A percentile compares a stretch with the other conserved stretches of the same genome.
These are phyloP conservation scores for Withania somnifera DNA, from an alignment of 305 asterid genomes.

Conservation along the genomic window DNA sequence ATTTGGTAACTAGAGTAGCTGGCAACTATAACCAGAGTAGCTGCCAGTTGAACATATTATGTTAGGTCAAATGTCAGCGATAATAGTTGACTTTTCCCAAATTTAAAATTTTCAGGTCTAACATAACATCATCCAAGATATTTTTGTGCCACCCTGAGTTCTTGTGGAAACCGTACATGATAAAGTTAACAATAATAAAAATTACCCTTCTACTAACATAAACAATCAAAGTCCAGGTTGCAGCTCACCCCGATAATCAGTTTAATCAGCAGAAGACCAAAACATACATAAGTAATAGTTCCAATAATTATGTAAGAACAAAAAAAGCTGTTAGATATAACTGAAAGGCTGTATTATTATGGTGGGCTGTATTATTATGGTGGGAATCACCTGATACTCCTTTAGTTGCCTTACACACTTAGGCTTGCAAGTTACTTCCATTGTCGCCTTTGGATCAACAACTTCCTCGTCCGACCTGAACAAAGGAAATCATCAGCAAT, in stretches of 20 bases:
- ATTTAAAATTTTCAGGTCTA: neutral
- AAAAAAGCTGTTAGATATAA: neutral
- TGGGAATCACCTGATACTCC: slow-evolving; percentile 42
- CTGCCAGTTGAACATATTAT: neutral
- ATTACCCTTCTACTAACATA: neutral
- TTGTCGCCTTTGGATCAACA: slow-evolving; percentile 45
- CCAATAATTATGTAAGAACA: neutral
- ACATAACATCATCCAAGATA: neutral
- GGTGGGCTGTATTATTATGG: neutral
- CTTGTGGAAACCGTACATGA: neutral
- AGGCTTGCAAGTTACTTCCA: slow-evolving; percentile 58
- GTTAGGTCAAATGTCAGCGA: neutral
- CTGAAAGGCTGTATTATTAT: neutral
- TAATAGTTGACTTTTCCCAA: neutral
- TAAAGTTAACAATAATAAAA: neutral
- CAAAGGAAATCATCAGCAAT: neutral
- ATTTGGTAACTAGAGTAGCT: neutral
- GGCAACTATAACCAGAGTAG: neutral
- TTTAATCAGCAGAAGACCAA: neutral
- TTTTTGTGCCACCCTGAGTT: neutral
- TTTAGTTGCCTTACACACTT: slow-evolving; percentile 50
- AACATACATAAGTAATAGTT: neutral
- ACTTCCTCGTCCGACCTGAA: slow-evolving; percentile 52
- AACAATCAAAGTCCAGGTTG: neutral
- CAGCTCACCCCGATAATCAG: neutral